Evolutionary conservation across 2,329 filamentous ascomycete species (phyloP).

Genomic region (Hypoxylon sp.): DNA sequence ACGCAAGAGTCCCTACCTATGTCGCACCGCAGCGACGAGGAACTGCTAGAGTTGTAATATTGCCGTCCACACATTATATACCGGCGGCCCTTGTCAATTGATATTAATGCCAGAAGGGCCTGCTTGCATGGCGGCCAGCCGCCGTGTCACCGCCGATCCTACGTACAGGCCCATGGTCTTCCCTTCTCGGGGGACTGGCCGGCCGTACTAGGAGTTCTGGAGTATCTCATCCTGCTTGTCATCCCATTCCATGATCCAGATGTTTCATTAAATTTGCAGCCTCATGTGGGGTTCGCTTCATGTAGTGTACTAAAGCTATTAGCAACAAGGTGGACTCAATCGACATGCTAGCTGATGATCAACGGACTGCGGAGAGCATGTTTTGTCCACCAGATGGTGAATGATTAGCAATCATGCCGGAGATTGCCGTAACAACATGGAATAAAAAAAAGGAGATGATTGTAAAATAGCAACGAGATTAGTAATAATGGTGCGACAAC

Average conservation of each 20-base stretch:
- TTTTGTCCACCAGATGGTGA: conserved; percentile 6
- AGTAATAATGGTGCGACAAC: neutral
- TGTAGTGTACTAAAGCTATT: conserved; percentile 14
- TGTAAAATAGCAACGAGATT: conserved; percentile 11
- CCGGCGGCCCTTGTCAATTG: conserved; percentile 13
- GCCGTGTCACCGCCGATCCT: conserved; percentile 44
- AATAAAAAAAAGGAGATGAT: conserved; percentile 2
- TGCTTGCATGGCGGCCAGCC: conserved; percentile 25
- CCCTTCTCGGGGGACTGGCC: conserved; percentile 42
- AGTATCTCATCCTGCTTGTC: conserved; percentile 37
- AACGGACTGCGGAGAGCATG: neutral
- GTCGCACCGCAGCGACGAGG: conserved; percentile 33
- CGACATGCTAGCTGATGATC: neutral
- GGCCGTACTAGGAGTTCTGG: conserved; percentile 44
- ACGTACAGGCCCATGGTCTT: conserved; percentile 29
- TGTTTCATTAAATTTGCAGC: conserved; percentile 41
- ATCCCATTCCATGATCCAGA: conserved; percentile 32
- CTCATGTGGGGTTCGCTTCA: conserved; percentile 37
- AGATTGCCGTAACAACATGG: conserved; percentile 8
- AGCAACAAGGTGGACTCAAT: neutral
- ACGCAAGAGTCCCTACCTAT: conserved; percentile 2
- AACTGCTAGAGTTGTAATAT: conserved; percentile 21
- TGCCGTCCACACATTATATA: conserved; percentile 25
- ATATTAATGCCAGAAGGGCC: conserved; percentile 19
- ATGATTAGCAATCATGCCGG: conserved; percentile 12